phyloP scores from a whole-genome alignment of 257 asterid genomes.

The Nicotiana undulata region DNA sequence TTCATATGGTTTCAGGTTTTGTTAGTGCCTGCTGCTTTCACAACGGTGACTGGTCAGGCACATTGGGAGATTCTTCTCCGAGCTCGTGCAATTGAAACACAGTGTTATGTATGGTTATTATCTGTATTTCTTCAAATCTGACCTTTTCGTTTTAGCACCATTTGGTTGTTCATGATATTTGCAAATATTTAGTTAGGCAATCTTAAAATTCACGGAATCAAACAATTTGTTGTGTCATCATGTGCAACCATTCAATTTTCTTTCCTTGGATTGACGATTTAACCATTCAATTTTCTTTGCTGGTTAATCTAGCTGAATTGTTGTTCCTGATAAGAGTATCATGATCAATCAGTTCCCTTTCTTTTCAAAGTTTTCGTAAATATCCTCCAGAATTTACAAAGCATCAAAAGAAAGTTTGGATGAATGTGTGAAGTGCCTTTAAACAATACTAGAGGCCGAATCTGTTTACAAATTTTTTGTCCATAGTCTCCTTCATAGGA shows the following conservation, averaged over 20 bases:
- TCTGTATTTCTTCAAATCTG: not conserved
- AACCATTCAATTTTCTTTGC: not conserved
- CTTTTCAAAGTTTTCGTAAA: not conserved
- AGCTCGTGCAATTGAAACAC: constrained; percentile 94
- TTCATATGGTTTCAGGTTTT: constrained; percentile 37
- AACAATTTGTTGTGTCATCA: not conserved
- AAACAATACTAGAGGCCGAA: not conserved
- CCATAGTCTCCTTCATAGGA: not conserved
- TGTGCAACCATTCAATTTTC: not conserved
- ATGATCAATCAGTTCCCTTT: not conserved
- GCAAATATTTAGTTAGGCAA: not conserved
- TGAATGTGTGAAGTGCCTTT: not conserved
- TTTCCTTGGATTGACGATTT: not conserved
- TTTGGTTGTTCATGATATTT: not conserved
- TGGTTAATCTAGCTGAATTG: not conserved
- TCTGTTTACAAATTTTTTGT: not conserved
- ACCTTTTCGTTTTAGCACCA: not conserved
- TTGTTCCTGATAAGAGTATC: not conserved
- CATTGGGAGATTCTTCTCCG: constrained; percentile 96
- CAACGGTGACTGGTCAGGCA: constrained; percentile 77
- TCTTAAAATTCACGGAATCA: not conserved
- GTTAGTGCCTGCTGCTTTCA: constrained; percentile 89
- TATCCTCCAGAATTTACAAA: not conserved
- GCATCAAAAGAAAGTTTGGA: not conserved
- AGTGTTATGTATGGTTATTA: constrained; percentile 57